Conservation (phyloP, 148 eudicot genomes). For the Chenopodium berlandieri region DNA sequence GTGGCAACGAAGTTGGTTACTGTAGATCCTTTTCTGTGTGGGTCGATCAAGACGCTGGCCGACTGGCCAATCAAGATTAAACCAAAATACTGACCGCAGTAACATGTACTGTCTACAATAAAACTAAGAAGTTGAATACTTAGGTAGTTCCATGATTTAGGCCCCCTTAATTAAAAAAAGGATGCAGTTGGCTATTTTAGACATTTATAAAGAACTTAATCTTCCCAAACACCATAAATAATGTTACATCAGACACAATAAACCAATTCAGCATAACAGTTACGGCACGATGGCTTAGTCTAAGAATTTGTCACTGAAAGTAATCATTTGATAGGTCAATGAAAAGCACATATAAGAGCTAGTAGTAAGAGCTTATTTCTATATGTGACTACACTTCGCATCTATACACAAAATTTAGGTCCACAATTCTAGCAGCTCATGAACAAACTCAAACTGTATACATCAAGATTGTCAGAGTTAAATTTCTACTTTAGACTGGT, state of each 20-base stretch:
- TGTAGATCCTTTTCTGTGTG: constrained; percentile 17
- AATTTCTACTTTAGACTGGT: background rate
- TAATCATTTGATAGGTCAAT: constrained; percentile 27
- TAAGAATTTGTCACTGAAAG: background rate
- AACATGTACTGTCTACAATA: background rate
- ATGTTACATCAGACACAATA: constrained; percentile 4
- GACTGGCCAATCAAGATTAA: background rate
- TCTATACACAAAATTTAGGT: background rate
- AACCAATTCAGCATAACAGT: constrained; percentile 10
- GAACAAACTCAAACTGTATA: background rate
- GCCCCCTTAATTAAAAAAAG: constrained; percentile 7
- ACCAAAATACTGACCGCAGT: background rate
- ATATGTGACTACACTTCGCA: background rate
- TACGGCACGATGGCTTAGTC: constrained; percentile 4
- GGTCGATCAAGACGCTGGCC: constrained; percentile 11
- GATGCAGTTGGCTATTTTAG: constrained; percentile 3
- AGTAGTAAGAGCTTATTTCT: constrained; percentile 11
- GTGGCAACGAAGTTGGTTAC: constrained; percentile 11
- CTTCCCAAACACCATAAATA: constrained; percentile 18
- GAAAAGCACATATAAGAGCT: constrained; percentile 17
- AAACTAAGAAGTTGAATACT: background rate
- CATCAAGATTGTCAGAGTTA: background rate
- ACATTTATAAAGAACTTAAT: constrained; percentile 17
- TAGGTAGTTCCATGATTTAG: background rate
- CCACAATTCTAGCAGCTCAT: background rate